Evolutionary conservation across 2,329 filamentous ascomycete species (phyloP), one percentile per base, ranked within the genome.

Genomic region (Calycina marina): DNA sequence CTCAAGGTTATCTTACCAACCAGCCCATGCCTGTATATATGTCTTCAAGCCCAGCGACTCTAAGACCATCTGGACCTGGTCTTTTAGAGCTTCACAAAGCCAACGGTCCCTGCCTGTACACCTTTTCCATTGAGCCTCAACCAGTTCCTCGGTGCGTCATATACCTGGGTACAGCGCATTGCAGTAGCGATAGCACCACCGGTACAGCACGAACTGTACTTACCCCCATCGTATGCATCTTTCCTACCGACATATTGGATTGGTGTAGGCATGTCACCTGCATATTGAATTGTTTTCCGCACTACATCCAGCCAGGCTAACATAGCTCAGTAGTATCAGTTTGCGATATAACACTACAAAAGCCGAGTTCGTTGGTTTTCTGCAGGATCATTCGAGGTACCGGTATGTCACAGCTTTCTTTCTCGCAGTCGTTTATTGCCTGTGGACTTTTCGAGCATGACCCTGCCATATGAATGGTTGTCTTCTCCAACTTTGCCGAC

Each of bases 1-100:
- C 38, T 32, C 32, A 32, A 18, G 22, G 18, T 33, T 41, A 35
- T 48, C 20, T 44, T 40, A 45, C 47, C 44, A 43, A 46, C 38
- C 40, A 31, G 48, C 42, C 47, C 48, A 46, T 49, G 46, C 44
- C 42, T 46, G 44, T 48, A 50, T 48, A 42, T 47, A 49, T 45
- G 27, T 43, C 43, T 43, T 34, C 33, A 40, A 43, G 41, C 45
- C 45, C 44, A 42, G 39, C 38, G 31, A 38, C 42, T 38, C 38
- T n/a, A n/a, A n/a, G 32, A 38, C 30, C 20, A 22, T 22, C 37
- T 43, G 31, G 36, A 40, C 45, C 48, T 47, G 35, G 47, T 46
- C 42, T 38, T 39, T 35, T 8, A 22, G 20, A 22, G 8, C n/a
- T 22, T n/a, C n/a, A n/a, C 39, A 40, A 36, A 40, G 39, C 44